Evolutionary conservation across 371 early-diverging fungal genomes (phyloP), one percentile per base, ranked within the genome.

Genomic region (Syncephalastrum contaminatum): DNA sequence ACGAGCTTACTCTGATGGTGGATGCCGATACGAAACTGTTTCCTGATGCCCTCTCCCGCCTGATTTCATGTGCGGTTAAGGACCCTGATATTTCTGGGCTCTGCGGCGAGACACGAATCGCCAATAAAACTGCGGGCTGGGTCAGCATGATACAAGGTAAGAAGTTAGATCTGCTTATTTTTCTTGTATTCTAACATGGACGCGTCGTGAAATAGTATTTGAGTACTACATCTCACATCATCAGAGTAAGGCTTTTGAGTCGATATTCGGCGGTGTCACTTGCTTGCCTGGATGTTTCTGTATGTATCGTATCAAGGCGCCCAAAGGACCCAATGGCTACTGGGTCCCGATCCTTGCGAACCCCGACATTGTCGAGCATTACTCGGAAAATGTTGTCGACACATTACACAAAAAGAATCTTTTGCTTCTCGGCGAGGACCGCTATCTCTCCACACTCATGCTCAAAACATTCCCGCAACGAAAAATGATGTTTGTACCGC

Each of bases 281-380:
- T 97, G 98, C 72, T 71, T 97, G 39, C 98, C 98, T 4, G 98
- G 98, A 20, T 98, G 98, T 63, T 98, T 98, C 80, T 94, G 96
- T 63, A 92, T 94, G 91, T 98, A 95, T 69, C 87, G 96, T 48
- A 88, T 98, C 59, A 91, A 92, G 60, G 86, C 90, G 0, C 86
- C 88, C 55, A 88, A 85, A 42, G 90, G 90, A 10, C 75, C 80
- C 43, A 81, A 87, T 40, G 90, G 88, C 36, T 70, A 75, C 27
- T 85, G 85, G 85, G 81, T 85, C 5, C 91, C 88, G 60, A 95
- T 88, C 51, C 75, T 99, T 55, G 86, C 84, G 69, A 83, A 93
- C 72, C 87, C 96, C 52, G 85, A 89, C 78, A 86, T 94, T 73
- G 86, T 97, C 3, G 88, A 90, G 49, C 84, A 88, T 55, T 99